Evolutionary conservation across 805 yeast species (phyloP), one percentile per base, ranked within the genome.

Genomic region (Myxozyma kluyveri): DNA sequence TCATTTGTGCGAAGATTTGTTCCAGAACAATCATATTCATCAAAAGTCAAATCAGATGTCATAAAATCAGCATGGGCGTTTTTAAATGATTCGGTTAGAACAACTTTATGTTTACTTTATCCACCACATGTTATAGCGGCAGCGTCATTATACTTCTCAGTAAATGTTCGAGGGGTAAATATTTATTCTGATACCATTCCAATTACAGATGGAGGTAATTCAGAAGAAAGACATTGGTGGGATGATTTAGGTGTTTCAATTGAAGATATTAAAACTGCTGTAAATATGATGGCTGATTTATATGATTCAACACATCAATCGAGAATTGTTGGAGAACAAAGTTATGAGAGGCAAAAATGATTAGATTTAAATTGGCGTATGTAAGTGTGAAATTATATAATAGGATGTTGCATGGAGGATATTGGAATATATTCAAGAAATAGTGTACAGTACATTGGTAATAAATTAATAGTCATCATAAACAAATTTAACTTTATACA

Each of bases 71-170:
- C 69, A 39, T 67, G 65, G 72, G 67, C 59, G 41, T 73, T 67
- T 48, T 48, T 73, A 33, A 71, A 69, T 46, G 77, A 73, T 52
- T 64, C 71, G 18, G 68, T 69, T 44, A 63, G 72, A 22, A 68
- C 76, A 14, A 45, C 67, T 6, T 55, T 74, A 36, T 54, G 69
- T 42, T 56, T 72, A 42, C 56, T 64, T 19, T 62, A 62, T 57
- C 57, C 68, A 5, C 55, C 72, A 17, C 47, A 61, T 12, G 59
- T 61, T 21, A 56, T 74, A n/a, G 74, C 76, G 7, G 71, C 69
- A 2, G 69, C 69, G 0, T 69, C 75, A 18, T 47, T 71, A 18
- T 65, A 65, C 58, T 69, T 69, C 67, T 71, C 74, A 1, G 49
- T 66, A 6, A 42, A 29, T 19, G 9, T 57, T 12, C 19, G 45